phyloP scores from a whole-genome alignment of 225 moss, liverwort and hornwort species.

The Lunularia cruciata region DNA sequence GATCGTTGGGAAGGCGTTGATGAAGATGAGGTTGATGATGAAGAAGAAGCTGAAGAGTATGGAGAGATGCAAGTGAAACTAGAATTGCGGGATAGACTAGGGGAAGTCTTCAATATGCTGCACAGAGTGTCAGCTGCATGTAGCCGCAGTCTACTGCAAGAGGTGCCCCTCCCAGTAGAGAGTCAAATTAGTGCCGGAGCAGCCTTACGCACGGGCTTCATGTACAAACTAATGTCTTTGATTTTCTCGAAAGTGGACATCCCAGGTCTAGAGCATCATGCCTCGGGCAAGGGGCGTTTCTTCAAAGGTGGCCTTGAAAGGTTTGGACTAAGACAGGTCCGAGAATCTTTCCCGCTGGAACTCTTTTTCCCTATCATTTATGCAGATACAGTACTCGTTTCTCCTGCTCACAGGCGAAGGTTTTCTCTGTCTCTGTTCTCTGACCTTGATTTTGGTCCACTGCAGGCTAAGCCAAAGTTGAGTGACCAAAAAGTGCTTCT shows the following conservation, averaged over 20 bases:
- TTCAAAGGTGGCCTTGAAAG: conserved; percentile 91
- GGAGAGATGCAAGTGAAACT: conserved; percentile 79
- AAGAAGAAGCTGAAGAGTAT: conserved; percentile 56
- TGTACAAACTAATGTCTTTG: conserved; percentile 65
- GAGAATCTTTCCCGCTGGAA: not conserved
- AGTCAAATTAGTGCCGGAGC: conserved; percentile 37
- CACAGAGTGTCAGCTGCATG: conserved; percentile 69
- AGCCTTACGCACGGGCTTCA: conserved; percentile 57
- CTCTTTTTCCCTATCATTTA: too few relatives aligned
- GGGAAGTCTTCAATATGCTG: conserved; percentile 59
- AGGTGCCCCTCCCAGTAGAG: conserved; percentile 59
- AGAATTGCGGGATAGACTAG: conserved; percentile 73
- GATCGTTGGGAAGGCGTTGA: conserved; percentile 78
- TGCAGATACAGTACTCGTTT: too few relatives aligned
- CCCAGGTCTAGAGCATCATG: conserved; percentile 79
- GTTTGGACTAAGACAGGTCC: conserved; percentile 84
- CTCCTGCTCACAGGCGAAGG: not conserved
- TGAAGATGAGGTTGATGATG: conserved; percentile 58
- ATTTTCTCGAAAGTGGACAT: conserved; percentile 70
- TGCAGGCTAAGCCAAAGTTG: conserved; percentile 81
- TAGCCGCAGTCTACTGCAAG: conserved; percentile 48
- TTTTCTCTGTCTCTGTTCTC: not conserved
- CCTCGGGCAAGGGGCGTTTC: conserved; percentile 81
- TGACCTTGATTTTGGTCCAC: not conserved
- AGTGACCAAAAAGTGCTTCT: conserved; percentile 77